phyloP scores from a whole-genome alignment of 1,284 basidiomycete genomes.

The Ceratobasidium sp. region DNA sequence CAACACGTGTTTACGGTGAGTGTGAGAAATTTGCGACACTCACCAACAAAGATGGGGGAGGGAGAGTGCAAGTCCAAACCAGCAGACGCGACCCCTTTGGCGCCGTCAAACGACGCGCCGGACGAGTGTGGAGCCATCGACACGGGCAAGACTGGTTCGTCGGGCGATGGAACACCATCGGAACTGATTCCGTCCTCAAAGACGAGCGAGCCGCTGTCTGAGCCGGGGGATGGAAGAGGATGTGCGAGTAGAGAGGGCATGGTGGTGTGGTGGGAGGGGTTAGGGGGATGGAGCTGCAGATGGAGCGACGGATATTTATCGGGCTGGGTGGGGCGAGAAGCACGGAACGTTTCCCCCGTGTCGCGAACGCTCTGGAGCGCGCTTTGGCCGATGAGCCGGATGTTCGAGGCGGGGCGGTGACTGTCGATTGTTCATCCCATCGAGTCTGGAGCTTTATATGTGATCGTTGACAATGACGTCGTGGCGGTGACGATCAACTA shows the following conservation, averaged over 20 bases:
- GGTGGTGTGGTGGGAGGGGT: not conserved
- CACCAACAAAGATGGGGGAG: slow-evolving; percentile 4
- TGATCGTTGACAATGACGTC: not conserved
- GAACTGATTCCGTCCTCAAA: slow-evolving; percentile 24
- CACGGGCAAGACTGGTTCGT: not conserved
- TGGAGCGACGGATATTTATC: slow-evolving; percentile 8
- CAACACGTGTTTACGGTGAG: not conserved
- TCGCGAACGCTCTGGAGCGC: not conserved
- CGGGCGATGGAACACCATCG: slow-evolving; percentile 11
- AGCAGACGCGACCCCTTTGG: slow-evolving; percentile 22
- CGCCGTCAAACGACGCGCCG: not conserved
- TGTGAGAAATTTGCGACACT: not conserved
- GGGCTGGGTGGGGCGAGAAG: not conserved
- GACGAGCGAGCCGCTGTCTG: slow-evolving; percentile 18
- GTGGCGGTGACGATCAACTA: not conserved
- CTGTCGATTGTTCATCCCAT: not conserved
- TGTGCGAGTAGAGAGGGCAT: not conserved
- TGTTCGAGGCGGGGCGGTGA: not conserved
- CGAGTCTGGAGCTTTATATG: not conserved
- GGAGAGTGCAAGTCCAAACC: slow-evolving; percentile 16
- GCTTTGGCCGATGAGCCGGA: too few relatives aligned
- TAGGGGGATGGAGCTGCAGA: not conserved
- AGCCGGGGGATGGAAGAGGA: not conserved
- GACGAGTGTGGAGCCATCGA: not conserved
- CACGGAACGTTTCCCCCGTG: not conserved